Percentiles rank a stretch among this genome's conserved stretches.
phyloP scores from a whole-genome alignment of 768 basidiomycete genomes.

The Trametes meyenii region DNA sequence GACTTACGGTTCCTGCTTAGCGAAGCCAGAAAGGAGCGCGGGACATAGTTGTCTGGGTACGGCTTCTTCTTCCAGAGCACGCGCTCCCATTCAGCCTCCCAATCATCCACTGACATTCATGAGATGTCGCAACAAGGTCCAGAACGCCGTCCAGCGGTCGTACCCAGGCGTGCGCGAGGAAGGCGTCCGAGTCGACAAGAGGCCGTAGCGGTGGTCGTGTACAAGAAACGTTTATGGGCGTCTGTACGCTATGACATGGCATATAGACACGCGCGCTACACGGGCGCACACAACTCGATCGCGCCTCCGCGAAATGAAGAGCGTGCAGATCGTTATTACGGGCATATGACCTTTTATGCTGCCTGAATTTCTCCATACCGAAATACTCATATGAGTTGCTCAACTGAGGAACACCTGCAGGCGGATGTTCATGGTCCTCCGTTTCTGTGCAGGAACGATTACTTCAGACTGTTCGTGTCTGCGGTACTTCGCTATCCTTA shows the following conservation, averaged over 20 bases:
- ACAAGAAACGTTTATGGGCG: conserved; percentile 5
- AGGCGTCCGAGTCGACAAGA: background rate
- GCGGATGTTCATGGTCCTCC: background rate
- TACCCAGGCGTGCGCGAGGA: conserved; percentile 11
- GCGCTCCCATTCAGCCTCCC: conserved; percentile 68
- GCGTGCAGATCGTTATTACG: background rate
- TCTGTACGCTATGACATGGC: background rate
- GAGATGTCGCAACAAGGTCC: conserved; percentile 11
- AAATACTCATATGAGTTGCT: too few relatives aligned
- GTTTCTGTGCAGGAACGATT: too few relatives aligned
- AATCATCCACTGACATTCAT: conserved; percentile 39
- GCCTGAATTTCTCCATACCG: background rate
- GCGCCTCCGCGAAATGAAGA: background rate
- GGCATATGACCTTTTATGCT: too few relatives aligned
- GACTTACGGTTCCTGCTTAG: conserved; percentile 76
- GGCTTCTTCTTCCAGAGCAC: conserved; percentile 78
- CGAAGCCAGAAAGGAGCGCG: conserved; percentile 75
- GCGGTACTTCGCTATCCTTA: too few relatives aligned
- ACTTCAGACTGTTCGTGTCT: too few relatives aligned
- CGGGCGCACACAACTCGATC: conserved; percentile 1
- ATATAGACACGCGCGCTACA: conserved; percentile 3
- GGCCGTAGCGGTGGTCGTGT: conserved; percentile 1
- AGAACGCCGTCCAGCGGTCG: conserved; percentile 23
- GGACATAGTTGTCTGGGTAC: conserved; percentile 87
- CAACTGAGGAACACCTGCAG: background rate